A percentile compares a stretch with the other conserved stretches of the same genome.
These are phyloP conservation scores for Purshia tridentata DNA, from an alignment of 306 rosid genomes.

Conservation along the genomic window DNA sequence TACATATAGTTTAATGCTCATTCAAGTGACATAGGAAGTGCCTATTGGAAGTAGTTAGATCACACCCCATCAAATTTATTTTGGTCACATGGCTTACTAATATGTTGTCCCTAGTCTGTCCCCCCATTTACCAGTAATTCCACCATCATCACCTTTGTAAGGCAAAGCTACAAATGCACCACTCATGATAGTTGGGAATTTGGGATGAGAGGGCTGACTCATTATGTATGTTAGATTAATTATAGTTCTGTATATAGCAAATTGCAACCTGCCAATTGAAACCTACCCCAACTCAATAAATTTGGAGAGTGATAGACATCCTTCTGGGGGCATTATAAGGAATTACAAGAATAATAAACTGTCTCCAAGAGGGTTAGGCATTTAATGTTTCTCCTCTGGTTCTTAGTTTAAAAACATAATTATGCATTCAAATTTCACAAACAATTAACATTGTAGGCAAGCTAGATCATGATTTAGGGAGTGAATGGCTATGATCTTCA, in stretches of 20 bases:
- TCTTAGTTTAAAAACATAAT: not conserved
- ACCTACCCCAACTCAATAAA: not conserved
- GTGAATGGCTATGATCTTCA: not conserved
- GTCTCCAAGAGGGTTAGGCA: not conserved
- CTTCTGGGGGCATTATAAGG: not conserved
- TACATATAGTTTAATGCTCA: not conserved
- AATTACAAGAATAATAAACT: not conserved
- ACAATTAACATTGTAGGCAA: not conserved
- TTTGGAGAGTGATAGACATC: not conserved
- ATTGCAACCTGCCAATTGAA: not conserved
- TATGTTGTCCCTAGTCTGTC: constrained; percentile 6
- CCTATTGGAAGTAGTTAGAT: constrained; percentile 19
- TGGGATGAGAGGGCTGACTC: not conserved
- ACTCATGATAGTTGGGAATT: not conserved
- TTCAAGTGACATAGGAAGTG: not conserved
- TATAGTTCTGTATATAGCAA: not conserved
- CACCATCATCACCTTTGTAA: not conserved
- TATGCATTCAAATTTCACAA: not conserved
- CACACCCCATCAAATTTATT: constrained; percentile 31
- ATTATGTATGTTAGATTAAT: not conserved
- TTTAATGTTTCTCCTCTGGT: no score
- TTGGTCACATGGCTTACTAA: constrained; percentile 27
- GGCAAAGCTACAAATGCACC: not conserved
- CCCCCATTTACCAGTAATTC: not conserved
- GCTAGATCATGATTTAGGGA: not conserved